These are phyloP conservation scores for Aureoboletus auriporus DNA, from an alignment of 768 basidiomycete species.

Conservation along the genomic window DNA sequence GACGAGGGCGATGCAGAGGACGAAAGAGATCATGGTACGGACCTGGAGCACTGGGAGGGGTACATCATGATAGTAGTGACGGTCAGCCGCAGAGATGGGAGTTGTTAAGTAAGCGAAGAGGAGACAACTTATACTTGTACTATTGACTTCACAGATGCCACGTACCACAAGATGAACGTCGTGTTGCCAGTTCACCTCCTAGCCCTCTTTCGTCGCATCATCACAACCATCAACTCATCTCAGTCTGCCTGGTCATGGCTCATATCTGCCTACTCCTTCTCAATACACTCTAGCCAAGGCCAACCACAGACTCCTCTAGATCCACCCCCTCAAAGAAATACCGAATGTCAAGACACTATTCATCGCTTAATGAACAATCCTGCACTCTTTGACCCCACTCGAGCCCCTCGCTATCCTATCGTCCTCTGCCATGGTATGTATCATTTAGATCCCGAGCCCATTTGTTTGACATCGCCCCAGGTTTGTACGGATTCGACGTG, in stretches of 20 bases:
- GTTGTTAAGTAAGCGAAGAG: too few relatives aligned
- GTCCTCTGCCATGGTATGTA: constrained; percentile 88
- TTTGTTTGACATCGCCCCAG: constrained; percentile 34
- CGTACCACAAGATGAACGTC: constrained; percentile 33
- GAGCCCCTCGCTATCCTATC: constrained; percentile 83
- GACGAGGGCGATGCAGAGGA: too few relatives aligned
- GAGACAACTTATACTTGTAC: too few relatives aligned
- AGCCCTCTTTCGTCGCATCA: constrained; percentile 57
- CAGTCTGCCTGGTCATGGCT: constrained; percentile 14
- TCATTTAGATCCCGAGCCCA: not conserved
- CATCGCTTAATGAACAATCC: constrained; percentile 75
- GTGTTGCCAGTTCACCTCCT: constrained; percentile 58
- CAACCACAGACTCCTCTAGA: constrained; percentile 1
- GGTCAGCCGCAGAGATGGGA: too few relatives aligned
- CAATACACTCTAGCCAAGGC: not conserved
- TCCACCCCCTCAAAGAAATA: constrained; percentile 11
- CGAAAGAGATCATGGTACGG: too few relatives aligned
- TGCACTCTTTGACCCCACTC: constrained; percentile 69
- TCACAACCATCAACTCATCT: constrained; percentile 47
- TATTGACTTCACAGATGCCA: too few relatives aligned
- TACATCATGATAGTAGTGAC: too few relatives aligned
- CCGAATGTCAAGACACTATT: constrained; percentile 43
- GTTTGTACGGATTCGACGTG: constrained; percentile 93
- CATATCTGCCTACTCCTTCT: constrained; percentile 8
- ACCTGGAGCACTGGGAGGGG: too few relatives aligned